A percentile compares a stretch with the other conserved stretches of the same genome.
Evolutionary conservation across 495 filamentous ascomycete species (phyloP).

Genomic region (Penicillium herquei): DNA sequence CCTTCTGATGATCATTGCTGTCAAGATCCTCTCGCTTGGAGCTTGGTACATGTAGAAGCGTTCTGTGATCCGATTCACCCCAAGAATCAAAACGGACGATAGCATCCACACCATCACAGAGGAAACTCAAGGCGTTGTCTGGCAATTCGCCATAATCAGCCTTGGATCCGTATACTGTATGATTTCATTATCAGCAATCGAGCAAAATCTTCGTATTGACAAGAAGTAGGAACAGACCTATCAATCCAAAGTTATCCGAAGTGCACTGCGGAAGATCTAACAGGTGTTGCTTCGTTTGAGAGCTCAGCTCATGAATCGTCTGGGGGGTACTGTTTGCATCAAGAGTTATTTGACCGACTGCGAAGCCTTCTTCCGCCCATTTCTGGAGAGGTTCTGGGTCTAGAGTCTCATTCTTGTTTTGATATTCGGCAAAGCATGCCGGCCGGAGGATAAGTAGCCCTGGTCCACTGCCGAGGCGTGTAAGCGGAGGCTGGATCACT

Average conservation of each 20-base stretch:
- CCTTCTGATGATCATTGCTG: conserved; percentile 53
- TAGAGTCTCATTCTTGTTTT: conserved; percentile 22
- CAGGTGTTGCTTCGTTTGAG: conserved; percentile 3
- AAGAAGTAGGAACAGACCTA: not conserved
- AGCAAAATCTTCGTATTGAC: not conserved
- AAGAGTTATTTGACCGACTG: conserved; percentile 27
- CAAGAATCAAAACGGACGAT: not conserved
- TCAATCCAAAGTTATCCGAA: not conserved
- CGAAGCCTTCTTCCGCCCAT: conserved; percentile 43
- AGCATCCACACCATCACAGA: not conserved
- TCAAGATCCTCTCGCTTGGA: not conserved
- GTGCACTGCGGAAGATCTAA: not conserved
- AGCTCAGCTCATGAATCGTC: not conserved
- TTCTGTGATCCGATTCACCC: not conserved
- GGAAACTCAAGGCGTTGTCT: not conserved
- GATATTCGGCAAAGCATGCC: conserved; percentile 15
- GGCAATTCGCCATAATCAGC: not conserved
- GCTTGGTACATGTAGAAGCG: not conserved
- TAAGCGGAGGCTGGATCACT: conserved; percentile 51
- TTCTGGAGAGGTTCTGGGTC: conserved; percentile 36
- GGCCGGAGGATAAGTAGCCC: conserved; percentile 49
- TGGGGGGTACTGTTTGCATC: conserved; percentile 8
- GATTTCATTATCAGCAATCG: not conserved
- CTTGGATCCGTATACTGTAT: not conserved
- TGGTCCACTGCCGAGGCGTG: conserved; percentile 54